Conservation (phyloP, 2,329 filamentous ascomycete genomes). For the Zymoseptoria brevis region DNA sequence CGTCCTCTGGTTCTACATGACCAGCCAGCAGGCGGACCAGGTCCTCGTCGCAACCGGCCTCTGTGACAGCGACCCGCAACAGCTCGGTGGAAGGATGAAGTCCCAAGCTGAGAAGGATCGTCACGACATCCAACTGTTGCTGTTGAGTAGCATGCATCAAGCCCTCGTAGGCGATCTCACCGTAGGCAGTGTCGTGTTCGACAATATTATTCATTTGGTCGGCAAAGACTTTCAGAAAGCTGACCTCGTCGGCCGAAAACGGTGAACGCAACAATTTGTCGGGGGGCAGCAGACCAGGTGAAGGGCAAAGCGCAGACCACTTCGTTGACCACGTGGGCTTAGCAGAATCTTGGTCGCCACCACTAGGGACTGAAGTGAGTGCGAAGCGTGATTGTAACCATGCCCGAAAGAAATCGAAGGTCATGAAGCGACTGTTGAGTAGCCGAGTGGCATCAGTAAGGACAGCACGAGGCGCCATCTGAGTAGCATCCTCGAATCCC, state of each 20-base stretch:
- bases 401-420: constrained; percentile 25
- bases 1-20: constrained; percentile 3
- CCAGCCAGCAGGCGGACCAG: constrained; percentile 19
- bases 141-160: constrained; percentile 23
- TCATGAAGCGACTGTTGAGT: constrained; percentile 29
- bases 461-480: constrained; percentile 5
- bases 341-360: background rate
- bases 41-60: constrained; percentile 24
- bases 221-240: constrained; percentile 9
- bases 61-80: constrained; percentile 25
- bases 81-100: constrained; percentile 20
- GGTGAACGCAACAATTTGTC: constrained; percentile 14
- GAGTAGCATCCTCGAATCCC: background rate
- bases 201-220: constrained; percentile 7
- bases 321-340: background rate
- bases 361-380: background rate
- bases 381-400: constrained; percentile 15
- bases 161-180: constrained; percentile 24
- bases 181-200: constrained; percentile 13
- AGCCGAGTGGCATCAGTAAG: constrained; percentile 20
- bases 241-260: constrained; percentile 9
- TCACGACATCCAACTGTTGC: constrained; percentile 15
- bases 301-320: constrained; percentile 17
- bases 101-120: constrained; percentile 19
- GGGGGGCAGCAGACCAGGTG: constrained; percentile 16